phyloP scores from a whole-genome alignment of 2,329 filamentous ascomycete genomes.

The Aspergillus proliferans region DNA sequence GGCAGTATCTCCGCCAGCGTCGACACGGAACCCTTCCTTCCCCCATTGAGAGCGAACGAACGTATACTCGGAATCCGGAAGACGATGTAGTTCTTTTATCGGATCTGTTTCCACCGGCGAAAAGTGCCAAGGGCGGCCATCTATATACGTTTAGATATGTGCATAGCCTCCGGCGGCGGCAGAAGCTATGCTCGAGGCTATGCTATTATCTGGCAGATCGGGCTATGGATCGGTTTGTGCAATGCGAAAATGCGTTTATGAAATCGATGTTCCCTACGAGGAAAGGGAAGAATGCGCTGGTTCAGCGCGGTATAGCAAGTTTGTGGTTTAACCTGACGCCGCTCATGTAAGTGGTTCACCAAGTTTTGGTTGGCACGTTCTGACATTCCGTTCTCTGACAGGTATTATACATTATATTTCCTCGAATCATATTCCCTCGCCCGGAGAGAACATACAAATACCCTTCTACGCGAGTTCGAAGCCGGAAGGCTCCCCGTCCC shows the following conservation, averaged over 20 bases:
- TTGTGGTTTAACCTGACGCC: constrained; percentile 37
- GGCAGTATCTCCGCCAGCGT: constrained; percentile 35
- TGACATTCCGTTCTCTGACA: constrained; percentile 9
- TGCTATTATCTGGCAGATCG: constrained; percentile 38
- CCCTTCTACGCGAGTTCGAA: constrained; percentile 33
- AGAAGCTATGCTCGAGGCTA: constrained; percentile 34
- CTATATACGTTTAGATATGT: constrained; percentile 39
- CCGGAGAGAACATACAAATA: constrained; percentile 32
- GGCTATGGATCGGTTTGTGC: constrained; percentile 34
- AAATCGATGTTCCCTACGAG: constrained; percentile 28
- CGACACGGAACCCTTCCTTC: constrained; percentile 39
- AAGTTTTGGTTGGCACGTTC: not conserved
- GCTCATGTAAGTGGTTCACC: constrained; percentile 28
- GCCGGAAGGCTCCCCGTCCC: constrained; percentile 33
- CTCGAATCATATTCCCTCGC: constrained; percentile 35
- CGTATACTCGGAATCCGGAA: constrained; percentile 36
- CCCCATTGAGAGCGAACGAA: constrained; percentile 28
- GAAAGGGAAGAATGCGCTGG: constrained; percentile 26
- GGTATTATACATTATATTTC: constrained; percentile 38
- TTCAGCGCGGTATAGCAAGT: constrained; percentile 26
- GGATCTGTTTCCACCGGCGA: constrained; percentile 36
- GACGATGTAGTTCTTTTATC: constrained; percentile 40
- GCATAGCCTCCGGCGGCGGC: constrained; percentile 30
- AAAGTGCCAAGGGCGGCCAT: constrained; percentile 30
- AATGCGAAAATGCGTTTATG: constrained; percentile 24